A percentile compares a stretch with the other conserved stretches of the same genome.
Conservation (phyloP, 306 rosid species). For the Fagus sylvatica region DNA sequence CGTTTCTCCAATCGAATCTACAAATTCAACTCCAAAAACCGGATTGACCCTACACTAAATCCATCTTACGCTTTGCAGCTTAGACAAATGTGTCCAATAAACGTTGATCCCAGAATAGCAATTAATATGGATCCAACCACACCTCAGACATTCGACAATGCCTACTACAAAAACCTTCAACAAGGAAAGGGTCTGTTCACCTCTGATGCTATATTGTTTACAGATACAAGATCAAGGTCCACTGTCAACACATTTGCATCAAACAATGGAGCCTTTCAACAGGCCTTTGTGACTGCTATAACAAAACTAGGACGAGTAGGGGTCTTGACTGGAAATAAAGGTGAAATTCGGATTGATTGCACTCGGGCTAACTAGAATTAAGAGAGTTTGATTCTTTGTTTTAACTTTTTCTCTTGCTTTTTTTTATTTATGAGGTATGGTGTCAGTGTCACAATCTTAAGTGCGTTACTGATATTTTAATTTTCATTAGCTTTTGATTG, state of each 20-base stretch:
- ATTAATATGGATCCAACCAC: conserved; percentile 47
- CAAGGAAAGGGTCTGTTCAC: conserved; percentile 44
- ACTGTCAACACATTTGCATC: conserved; percentile 34
- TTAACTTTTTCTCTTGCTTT: neutral
- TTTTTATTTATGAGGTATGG: neutral
- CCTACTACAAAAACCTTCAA: conserved; percentile 36
- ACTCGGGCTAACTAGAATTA: conserved; percentile 21
- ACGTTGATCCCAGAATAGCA: conserved; percentile 43
- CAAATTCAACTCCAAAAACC: conserved; percentile 18
- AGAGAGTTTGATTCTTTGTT: neutral
- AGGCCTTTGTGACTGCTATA: conserved; percentile 37
- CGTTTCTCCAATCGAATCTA: conserved; percentile 37
- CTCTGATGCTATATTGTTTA: conserved; percentile 34
- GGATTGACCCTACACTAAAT: conserved; percentile 34
- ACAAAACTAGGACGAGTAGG: conserved; percentile 40
- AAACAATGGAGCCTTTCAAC: conserved; percentile 23
- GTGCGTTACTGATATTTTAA: neutral
- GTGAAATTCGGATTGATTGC: conserved; percentile 40
- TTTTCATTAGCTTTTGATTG: too few species aligned
- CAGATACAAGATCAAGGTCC: conserved; percentile 27
- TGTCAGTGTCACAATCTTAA: neutral
- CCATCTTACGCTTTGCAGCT: conserved; percentile 32
- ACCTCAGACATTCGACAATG: conserved; percentile 33
- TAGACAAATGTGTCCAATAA: conserved; percentile 38
- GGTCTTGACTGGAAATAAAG: conserved; percentile 31